Evolutionary conservation across 345 rosid genomes (phyloP).

Genomic region (Pistacia integerrima): DNA sequence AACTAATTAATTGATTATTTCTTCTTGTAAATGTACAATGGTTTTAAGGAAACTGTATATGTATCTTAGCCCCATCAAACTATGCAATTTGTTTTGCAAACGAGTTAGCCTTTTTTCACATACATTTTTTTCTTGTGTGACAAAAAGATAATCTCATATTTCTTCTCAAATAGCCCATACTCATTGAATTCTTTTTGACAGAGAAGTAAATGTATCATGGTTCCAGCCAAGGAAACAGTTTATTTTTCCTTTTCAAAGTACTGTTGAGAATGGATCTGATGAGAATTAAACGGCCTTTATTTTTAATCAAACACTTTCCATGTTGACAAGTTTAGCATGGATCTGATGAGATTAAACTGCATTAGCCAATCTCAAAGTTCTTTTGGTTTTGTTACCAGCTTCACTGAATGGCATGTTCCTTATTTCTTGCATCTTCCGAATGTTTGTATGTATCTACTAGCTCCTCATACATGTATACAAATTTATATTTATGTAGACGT

Average conservation of each 20-base stretch:
- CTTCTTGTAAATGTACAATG: background rate
- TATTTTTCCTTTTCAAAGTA: background rate
- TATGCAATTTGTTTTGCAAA: background rate
- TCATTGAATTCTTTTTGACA: background rate
- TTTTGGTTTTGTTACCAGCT: background rate
- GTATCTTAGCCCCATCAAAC: background rate
- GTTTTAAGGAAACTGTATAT: background rate
- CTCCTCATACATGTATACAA: background rate
- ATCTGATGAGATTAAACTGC: background rate
- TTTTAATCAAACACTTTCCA: background rate
- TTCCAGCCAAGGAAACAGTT: conserved; percentile 8
- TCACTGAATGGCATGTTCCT: background rate
- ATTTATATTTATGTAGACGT: background rate
- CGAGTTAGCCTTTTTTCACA: background rate
- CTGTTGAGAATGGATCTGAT: background rate
- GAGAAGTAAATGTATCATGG: background rate
- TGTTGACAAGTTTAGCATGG: background rate
- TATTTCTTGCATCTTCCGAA: background rate
- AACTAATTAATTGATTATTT: background rate
- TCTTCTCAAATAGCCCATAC: background rate
- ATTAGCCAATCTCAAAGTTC: conserved; percentile 2
- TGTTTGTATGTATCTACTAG: background rate
- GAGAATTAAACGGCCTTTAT: no score
- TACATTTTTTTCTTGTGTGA: background rate
- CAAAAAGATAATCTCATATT: background rate